phyloP scores from a whole-genome alignment of 2,329 filamentous ascomycete genomes.

The Pestalotiopsis sp. region DNA sequence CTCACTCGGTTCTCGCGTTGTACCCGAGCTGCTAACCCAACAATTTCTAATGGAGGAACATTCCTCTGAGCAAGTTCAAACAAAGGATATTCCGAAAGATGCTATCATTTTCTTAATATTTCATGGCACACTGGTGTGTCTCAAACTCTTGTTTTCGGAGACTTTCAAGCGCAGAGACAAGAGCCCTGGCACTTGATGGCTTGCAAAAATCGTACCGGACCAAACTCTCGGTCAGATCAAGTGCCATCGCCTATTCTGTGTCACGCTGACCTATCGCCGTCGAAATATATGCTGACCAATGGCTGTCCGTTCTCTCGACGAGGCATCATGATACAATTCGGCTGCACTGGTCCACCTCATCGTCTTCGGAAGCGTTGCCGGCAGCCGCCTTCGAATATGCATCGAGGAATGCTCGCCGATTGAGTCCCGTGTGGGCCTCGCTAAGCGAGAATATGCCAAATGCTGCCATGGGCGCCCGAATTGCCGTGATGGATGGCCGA shows the following conservation, averaged over 20 bases:
- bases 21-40: no score
- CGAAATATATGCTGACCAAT: not conserved
- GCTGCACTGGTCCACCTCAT: not conserved
- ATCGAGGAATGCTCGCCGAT: not conserved
- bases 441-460: slow-evolving; percentile 11
- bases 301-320: not conserved
- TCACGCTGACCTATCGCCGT: not conserved
- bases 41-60: no score
- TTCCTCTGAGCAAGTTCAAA: no score
- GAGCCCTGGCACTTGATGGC: not conserved
- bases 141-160: no score
- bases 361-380: not conserved
- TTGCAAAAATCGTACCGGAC: not conserved
- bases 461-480: not conserved
- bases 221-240: not conserved
- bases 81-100: no score
- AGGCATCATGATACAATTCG: not conserved
- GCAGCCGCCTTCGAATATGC: not conserved
- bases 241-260: not conserved
- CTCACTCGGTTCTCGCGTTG: no score
- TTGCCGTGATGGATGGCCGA: slow-evolving; percentile 10
- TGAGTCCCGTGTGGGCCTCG: slow-evolving; percentile 6
- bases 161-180: no score
- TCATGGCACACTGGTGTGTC: no score
- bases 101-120: no score